Evolutionary conservation across 73 alveolate species (phyloP).

Genomic region (Blepharisma stoltei): DNA sequence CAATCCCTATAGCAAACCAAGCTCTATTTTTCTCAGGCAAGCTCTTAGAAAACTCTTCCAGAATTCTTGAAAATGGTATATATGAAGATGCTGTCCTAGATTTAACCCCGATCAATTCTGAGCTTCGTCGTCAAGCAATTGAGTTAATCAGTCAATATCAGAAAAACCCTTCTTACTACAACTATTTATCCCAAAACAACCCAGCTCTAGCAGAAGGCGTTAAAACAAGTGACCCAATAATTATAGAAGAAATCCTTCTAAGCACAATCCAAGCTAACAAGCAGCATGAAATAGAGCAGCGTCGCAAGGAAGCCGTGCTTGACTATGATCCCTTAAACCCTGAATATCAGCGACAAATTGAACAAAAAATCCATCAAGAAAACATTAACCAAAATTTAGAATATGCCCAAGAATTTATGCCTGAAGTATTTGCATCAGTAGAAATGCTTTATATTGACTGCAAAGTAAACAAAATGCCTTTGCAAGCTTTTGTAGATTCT

Average conservation of each 20-base stretch:
- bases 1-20: slow-evolving; percentile 30
- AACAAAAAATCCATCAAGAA: slow-evolving; percentile 57
- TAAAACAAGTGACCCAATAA: slow-evolving; percentile 30
- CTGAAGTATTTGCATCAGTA: slow-evolving; percentile 74
- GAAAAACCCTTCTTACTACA: slow-evolving; percentile 21
- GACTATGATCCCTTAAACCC: slow-evolving; percentile 60
- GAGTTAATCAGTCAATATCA: slow-evolving; percentile 23
- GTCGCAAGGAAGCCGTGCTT: slow-evolving; percentile 41
- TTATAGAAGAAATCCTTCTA: slow-evolving; percentile 25
- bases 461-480: slow-evolving; percentile 65
- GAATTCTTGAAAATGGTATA: slow-evolving; percentile 36
- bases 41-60: slow-evolving; percentile 27
- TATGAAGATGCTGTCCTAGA: slow-evolving; percentile 41
- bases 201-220: slow-evolving; percentile 42
- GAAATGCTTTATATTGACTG: slow-evolving; percentile 76
- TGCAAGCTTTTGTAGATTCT: slow-evolving; percentile 83
- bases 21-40: slow-evolving; percentile 24
- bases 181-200: slow-evolving; percentile 41
- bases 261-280: slow-evolving; percentile 24
- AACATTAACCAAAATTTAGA: slow-evolving; percentile 70
- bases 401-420: slow-evolving; percentile 70
- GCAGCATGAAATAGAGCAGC: slow-evolving; percentile 31
- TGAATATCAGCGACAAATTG: slow-evolving; percentile 69
- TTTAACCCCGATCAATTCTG: not conserved
- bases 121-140: not conserved